These are phyloP conservation scores for Pascua guehoae DNA, from an alignment of 1,284 basidiomycete genomes.

Conservation along the genomic window DNA sequence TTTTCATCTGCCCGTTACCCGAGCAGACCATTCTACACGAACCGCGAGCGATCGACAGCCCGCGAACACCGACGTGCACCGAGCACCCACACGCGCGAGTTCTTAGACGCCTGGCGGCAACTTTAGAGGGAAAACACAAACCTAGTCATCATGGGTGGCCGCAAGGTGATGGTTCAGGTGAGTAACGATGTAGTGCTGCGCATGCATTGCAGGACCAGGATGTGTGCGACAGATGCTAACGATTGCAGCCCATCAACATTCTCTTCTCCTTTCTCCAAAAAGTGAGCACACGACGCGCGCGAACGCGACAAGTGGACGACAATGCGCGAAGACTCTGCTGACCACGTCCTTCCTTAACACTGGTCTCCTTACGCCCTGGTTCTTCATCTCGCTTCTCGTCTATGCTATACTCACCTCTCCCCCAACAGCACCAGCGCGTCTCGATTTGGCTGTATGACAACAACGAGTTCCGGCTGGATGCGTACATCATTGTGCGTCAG, in stretches of 20 bases:
- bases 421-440: constrained; percentile 70
- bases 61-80: no score
- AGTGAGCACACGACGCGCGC: constrained; percentile 19
- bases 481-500: constrained; percentile 83
- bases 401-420: constrained; percentile 9
- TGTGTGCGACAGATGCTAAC: constrained; percentile 9
- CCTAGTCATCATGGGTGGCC: constrained; percentile 69
- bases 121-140: background rate
- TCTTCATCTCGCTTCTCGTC: background rate
- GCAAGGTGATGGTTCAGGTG: constrained; percentile 97
- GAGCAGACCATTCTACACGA: no score
- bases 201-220: no score
- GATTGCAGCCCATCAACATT: constrained; percentile 69
- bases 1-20: no score
- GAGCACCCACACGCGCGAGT: background rate
- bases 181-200: constrained; percentile 46
- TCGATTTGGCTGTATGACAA: constrained; percentile 98
- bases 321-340: background rate
- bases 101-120: constrained; percentile 20
- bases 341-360: background rate
- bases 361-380: background rate
- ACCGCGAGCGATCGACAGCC: no score
- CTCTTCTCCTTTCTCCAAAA: constrained; percentile 97
- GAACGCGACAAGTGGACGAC: background rate
- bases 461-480: constrained; percentile 93